Conservation (phyloP, 2,329 filamentous ascomycete species). For the Scedosporium aurantiacum region DNA sequence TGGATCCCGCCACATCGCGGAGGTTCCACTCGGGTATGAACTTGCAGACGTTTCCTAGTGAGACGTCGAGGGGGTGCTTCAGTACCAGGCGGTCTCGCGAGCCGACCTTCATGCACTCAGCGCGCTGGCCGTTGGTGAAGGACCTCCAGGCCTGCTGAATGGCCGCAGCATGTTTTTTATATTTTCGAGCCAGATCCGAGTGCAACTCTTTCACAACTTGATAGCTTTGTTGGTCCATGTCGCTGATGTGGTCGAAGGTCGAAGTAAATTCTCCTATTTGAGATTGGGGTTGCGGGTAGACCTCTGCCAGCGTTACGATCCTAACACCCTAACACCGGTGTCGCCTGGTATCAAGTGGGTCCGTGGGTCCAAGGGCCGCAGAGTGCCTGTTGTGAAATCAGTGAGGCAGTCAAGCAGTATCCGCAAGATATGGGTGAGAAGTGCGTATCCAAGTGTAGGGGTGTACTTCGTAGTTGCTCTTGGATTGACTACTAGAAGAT, state of each 20-base stretch:
- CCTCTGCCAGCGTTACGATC: conserved; percentile 12
- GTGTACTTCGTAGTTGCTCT: too few relatives aligned
- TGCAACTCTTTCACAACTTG: conserved; percentile 19
- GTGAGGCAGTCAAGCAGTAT: too few relatives aligned
- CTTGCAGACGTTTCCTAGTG: conserved; percentile 25
- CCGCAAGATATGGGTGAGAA: too few relatives aligned
- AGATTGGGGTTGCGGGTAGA: too few relatives aligned
- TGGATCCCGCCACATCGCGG: conserved; percentile 23
- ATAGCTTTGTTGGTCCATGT: too few relatives aligned
- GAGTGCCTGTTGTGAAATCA: too few relatives aligned
- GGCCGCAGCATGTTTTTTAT: conserved; percentile 20
- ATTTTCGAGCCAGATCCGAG: conserved; percentile 27
- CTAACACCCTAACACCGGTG: conserved; percentile 17
- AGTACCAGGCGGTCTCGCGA: conserved; percentile 21
- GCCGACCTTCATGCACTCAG: conserved; percentile 22
- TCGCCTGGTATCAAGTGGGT: too few relatives aligned
- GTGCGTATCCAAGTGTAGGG: too few relatives aligned
- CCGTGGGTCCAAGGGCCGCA: too few relatives aligned
- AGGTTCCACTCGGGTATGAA: conserved; percentile 33
- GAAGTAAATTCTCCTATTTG: too few relatives aligned
- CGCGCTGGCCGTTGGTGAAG: conserved; percentile 22
- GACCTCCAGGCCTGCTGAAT: conserved; percentile 29
- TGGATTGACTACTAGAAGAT: too few relatives aligned
- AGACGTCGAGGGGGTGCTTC: conserved; percentile 21
- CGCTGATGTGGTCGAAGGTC: too few relatives aligned